A percentile compares a stretch with the other conserved stretches of the same genome.
These are phyloP conservation scores for Penicillium lagena DNA, from an alignment of 495 filamentous ascomycete genomes.

Conservation along the genomic window DNA sequence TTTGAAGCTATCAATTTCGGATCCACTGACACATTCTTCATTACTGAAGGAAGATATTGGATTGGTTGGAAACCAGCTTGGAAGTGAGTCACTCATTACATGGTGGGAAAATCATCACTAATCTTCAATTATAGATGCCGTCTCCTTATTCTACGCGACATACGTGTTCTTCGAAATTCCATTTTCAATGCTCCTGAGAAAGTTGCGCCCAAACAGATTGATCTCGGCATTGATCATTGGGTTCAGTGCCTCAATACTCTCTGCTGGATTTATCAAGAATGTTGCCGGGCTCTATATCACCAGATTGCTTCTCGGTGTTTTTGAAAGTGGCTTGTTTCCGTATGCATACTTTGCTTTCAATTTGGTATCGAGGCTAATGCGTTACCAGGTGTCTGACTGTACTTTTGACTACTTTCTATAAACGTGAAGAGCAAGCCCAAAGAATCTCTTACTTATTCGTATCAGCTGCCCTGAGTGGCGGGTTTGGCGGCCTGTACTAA, in stretches of 20 bases:
- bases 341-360: conserved; percentile 15
- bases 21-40: not conserved
- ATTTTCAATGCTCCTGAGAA: conserved; percentile 21
- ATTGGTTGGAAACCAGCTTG: conserved; percentile 9
- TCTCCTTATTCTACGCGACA: conserved; percentile 10
- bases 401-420: conserved; percentile 17
- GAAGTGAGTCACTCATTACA: conserved; percentile 1
- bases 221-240: conserved; percentile 29
- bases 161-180: conserved; percentile 33
- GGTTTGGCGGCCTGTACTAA: conserved; percentile 12
- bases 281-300: conserved; percentile 26
- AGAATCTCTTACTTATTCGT: conserved; percentile 15
- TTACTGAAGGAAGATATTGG: conserved; percentile 9
- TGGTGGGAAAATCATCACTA: not conserved
- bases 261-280: conserved; percentile 19
- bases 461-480: conserved; percentile 24
- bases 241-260: conserved; percentile 26
- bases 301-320: conserved; percentile 24
- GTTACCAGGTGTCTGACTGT: conserved; percentile 21
- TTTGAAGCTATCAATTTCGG: not conserved
- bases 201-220: conserved; percentile 25
- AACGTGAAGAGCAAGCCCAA: conserved; percentile 11
- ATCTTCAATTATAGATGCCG: conserved; percentile 1
- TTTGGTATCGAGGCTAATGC: conserved; percentile 11
- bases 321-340: conserved; percentile 27